These are phyloP conservation scores for Lentinula edodes DNA, from an alignment of 768 basidiomycete species.

Conservation along the genomic window DNA sequence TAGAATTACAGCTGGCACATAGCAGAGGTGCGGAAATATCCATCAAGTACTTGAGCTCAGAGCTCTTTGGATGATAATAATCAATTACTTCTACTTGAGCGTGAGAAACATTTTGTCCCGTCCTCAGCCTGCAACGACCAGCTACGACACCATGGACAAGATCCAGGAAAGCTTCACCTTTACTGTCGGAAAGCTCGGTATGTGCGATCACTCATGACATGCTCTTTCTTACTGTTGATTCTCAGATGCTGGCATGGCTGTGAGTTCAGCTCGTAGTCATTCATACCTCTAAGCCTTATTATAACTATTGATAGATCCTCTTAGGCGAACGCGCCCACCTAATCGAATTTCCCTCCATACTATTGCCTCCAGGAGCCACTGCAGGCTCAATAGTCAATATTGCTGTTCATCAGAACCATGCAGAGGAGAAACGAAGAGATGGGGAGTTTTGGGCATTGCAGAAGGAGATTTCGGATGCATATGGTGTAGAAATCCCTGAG, in stretches of 20 bases:
- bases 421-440: slow-evolving; percentile 80
- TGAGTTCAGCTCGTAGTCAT: slow-evolving; percentile 25
- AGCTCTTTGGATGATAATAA: no score
- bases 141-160: slow-evolving; percentile 1
- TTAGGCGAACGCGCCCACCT: slow-evolving; percentile 92
- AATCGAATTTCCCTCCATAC: slow-evolving; percentile 95
- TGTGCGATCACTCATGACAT: slow-evolving; percentile 18
- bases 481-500: slow-evolving; percentile 62
- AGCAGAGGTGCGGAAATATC: neutral
- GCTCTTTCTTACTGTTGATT: slow-evolving; percentile 9
- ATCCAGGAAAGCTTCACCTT: slow-evolving; percentile 71
- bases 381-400: slow-evolving; percentile 98
- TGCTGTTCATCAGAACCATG: slow-evolving; percentile 81
- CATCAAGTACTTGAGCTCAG: neutral
- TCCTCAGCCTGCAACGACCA: neutral
- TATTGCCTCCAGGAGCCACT: slow-evolving; percentile 87
- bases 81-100: no score
- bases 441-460: slow-evolving; percentile 84
- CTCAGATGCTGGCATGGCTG: slow-evolving; percentile 91
- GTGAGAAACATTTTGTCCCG: neutral
- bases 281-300: neutral
- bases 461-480: slow-evolving; percentile 68
- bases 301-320: slow-evolving; percentile 57
- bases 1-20: neutral
- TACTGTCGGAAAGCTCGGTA: slow-evolving; percentile 93